These are phyloP conservation scores for Favolaschia claudopus DNA, from an alignment of 768 basidiomycete species.

Conservation along the genomic window DNA sequence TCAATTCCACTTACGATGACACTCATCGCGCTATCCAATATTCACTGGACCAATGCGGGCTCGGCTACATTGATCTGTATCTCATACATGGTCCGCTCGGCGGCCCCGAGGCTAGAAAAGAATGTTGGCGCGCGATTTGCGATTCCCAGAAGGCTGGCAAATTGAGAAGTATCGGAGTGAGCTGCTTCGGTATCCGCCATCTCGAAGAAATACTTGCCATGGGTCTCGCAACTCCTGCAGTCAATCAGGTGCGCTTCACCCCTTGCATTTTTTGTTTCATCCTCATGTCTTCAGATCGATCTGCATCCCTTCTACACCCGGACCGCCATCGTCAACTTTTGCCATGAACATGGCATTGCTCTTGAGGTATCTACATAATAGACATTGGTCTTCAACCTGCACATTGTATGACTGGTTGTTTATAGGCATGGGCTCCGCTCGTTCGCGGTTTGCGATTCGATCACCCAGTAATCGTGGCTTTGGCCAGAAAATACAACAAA, in stretches of 20 bases:
- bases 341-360: conserved; percentile 61
- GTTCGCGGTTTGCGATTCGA: conserved; percentile 71
- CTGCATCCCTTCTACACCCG: conserved; percentile 77
- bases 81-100: conserved; percentile 75
- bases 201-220: conserved; percentile 58
- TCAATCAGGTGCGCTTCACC: conserved; percentile 61
- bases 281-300: conserved; percentile 47
- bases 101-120: conserved; percentile 59
- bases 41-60: conserved; percentile 59
- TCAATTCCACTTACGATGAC: conserved; percentile 60
- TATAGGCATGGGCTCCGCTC: conserved; percentile 77
- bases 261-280: conserved; percentile 2
- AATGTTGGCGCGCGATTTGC: conserved; percentile 72
- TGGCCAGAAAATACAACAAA: conserved; percentile 64
- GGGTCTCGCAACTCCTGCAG: conserved; percentile 56
- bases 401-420: neutral
- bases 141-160: conserved; percentile 68
- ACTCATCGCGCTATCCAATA: conserved; percentile 57
- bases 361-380: conserved; percentile 58
- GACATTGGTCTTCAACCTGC: neutral
- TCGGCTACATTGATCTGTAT: conserved; percentile 77
- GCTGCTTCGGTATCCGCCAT: conserved; percentile 66
- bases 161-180: conserved; percentile 70
- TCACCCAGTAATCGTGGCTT: conserved; percentile 56
- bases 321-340: conserved; percentile 65